Base-by-base conservation (phyloP, 2,329 filamentous ascomycete species). In the Geosmithia flava region DNA sequence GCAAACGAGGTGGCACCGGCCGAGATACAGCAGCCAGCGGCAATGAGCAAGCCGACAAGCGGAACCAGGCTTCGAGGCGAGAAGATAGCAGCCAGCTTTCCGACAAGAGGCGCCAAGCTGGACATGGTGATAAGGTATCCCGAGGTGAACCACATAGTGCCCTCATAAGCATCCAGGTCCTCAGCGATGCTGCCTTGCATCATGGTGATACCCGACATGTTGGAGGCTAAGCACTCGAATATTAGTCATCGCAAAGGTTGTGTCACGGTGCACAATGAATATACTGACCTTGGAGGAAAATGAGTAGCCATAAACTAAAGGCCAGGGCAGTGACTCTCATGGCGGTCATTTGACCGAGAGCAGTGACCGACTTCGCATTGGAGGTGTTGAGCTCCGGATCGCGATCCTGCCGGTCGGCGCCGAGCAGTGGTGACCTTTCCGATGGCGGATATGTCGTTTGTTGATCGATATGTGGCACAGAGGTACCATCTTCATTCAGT, bases 121-220 rank as follows among this genome's bases (percentile, higher is more conserved):
- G 75, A 87, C 75, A 72, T 71, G 55, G 68, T 61, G 52, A 78
- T 72, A 45, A 93, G 71, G 59, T 87, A 94, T 2, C 83, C 73
- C 30, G 84, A 87, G 7, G 84, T 88, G 60, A 93, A 88, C 87
- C 87, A 94, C 62, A 80, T 85, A 37, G 80, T 81, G 48, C 80
- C 69, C 49, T 81, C 79, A 57, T 87, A 89, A 1, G 85, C 78
- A 62, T 86, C 72, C 2, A 94, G 70, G 53, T 91, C 86, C 7
- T 74, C 75, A 2, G 87, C 86, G 53, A 94, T 87, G 46, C 72
- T 72, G 7, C 82, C 86, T 64, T 93, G 87, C 2, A 84, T 85
- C 49, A 88, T 90, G 6, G 85, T 86, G 59, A 94, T 81, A 55
- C 87, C 81, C 13, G 82, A 87, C 65, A 90, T 87, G 58, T 93